Percentiles rank a stretch among this genome's conserved stretches.
Evolutionary conservation across 352 stramenopile species (phyloP).

Genomic region (Phytophthora macrochlamydospora): DNA sequence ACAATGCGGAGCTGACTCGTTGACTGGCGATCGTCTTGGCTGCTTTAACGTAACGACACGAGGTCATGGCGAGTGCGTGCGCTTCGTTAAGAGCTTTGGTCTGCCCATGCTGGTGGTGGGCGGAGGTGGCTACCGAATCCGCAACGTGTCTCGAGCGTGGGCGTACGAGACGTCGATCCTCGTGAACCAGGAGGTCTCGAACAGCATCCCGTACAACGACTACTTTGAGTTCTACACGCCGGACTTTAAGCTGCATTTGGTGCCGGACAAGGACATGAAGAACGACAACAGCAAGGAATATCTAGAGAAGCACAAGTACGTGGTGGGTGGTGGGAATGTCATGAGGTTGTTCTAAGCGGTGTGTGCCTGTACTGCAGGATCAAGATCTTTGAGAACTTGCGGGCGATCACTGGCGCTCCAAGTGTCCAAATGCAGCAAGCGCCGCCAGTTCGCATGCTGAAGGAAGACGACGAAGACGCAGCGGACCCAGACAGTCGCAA

Average conservation of each 20-base stretch:
- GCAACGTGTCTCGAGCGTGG: slow-evolving; percentile 93
- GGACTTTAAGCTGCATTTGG: slow-evolving; percentile 83
- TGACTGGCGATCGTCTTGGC: slow-evolving; percentile 96
- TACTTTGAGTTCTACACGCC: slow-evolving; percentile 86
- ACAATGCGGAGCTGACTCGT: slow-evolving; percentile 97
- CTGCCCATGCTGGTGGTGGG: slow-evolving; percentile 83
- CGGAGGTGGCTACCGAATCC: slow-evolving; percentile 85
- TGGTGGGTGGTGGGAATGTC: background rate
- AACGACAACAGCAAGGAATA: slow-evolving; percentile 84
- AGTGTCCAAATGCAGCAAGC: slow-evolving; percentile 81
- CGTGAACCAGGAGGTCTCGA: slow-evolving; percentile 69
- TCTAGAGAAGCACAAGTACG: slow-evolving; percentile 82
- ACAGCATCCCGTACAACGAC: slow-evolving; percentile 83
- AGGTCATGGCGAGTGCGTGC: slow-evolving; percentile 75
- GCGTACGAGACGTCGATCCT: slow-evolving; percentile 97
- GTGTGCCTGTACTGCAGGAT: slow-evolving; percentile 38
- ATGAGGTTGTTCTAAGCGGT: slow-evolving; percentile 5
- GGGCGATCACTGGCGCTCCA: slow-evolving; percentile 67
- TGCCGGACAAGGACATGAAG: slow-evolving; percentile 71
- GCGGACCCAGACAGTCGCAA: slow-evolving; percentile 59
- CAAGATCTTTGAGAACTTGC: slow-evolving; percentile 85
- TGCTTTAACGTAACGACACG: slow-evolving; percentile 97
- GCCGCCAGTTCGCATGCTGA: slow-evolving; percentile 62
- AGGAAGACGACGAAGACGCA: slow-evolving; percentile 79
- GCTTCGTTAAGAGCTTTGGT: slow-evolving; percentile 85